Evolutionary conservation across 768 basidiomycete genomes (phyloP).

Genomic region (Pleurotus eryngii): DNA sequence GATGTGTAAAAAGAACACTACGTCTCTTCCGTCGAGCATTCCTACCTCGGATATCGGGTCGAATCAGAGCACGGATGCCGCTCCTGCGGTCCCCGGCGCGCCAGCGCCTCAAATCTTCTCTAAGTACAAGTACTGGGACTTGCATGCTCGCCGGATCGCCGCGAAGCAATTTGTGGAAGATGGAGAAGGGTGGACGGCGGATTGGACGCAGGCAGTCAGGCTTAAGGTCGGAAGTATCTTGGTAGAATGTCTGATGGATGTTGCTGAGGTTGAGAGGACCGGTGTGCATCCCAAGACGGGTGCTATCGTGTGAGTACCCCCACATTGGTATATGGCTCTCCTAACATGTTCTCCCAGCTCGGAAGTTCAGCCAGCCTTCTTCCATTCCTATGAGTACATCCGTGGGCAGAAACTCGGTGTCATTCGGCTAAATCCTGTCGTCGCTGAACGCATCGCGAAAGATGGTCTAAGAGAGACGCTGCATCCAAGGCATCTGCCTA

Average conservation of each 20-base stretch:
- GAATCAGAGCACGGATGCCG: background rate
- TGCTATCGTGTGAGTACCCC: conserved; percentile 51
- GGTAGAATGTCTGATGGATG: conserved; percentile 80
- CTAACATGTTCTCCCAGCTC: conserved; percentile 34
- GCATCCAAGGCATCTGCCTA: conserved; percentile 93
- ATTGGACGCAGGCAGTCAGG: conserved; percentile 79
- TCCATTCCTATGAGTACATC: conserved; percentile 89
- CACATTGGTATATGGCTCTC: background rate
- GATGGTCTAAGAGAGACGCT: conserved; percentile 69
- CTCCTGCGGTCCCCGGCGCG: conserved; percentile 19
- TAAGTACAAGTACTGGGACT: conserved; percentile 52
- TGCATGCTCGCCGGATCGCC: conserved; percentile 63
- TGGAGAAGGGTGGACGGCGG: conserved; percentile 69
- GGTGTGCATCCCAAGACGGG: conserved; percentile 56
- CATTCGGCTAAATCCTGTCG: conserved; percentile 79
- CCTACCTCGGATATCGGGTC: conserved; percentile 17
- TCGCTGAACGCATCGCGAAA: conserved; percentile 72
- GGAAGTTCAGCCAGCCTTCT: conserved; percentile 87
- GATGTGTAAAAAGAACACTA: conserved; percentile 64
- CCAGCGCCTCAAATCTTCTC: conserved; percentile 41
- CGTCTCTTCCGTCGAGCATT: conserved; percentile 37
- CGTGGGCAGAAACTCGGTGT: conserved; percentile 94
- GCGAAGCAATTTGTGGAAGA: conserved; percentile 64
- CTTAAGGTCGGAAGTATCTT: conserved; percentile 80
- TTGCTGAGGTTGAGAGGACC: conserved; percentile 70